phyloP scores from a whole-genome alignment of 306 rosid species.

The Vigna hirtella region DNA sequence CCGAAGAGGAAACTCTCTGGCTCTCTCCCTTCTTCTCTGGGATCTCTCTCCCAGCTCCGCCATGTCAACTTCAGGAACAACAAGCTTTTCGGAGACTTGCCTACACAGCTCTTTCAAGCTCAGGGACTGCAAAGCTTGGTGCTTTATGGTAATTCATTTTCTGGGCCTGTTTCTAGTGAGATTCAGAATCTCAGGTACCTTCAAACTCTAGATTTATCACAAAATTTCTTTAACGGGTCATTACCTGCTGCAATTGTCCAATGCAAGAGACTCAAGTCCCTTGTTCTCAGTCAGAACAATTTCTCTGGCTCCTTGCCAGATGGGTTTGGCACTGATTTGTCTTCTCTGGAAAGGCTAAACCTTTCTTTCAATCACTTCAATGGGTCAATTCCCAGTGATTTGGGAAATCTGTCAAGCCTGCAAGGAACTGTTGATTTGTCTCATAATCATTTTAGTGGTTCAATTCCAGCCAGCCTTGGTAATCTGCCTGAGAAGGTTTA shows the following conservation, averaged over 20 bases:
- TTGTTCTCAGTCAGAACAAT: constrained; percentile 77
- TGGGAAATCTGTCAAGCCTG: constrained; percentile 84
- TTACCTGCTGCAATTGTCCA: constrained; percentile 65
- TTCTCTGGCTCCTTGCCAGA: constrained; percentile 75
- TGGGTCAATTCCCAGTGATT: constrained; percentile 80
- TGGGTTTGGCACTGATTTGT: constrained; percentile 69
- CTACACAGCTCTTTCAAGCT: constrained; percentile 71
- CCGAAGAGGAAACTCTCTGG: constrained; percentile 85
- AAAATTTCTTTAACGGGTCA: constrained; percentile 79
- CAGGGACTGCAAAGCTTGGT: constrained; percentile 91
- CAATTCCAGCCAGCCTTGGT: constrained; percentile 87
- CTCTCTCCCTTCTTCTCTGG: constrained; percentile 76
- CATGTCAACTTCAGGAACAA: constrained; percentile 91
- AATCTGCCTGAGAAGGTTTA: constrained; percentile 97
- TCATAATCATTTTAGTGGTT: constrained; percentile 81
- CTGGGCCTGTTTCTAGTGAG: constrained; percentile 81
- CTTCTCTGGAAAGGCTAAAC: constrained; percentile 71
- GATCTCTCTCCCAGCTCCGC: constrained; percentile 80
- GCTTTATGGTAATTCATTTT: constrained; percentile 88
- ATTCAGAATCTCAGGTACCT: constrained; percentile 84
- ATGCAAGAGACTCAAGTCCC: constrained; percentile 79
- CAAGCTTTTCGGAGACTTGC: constrained; percentile 69
- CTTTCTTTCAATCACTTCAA: constrained; percentile 78
- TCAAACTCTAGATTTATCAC: constrained; percentile 88
- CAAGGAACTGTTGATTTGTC: constrained; percentile 96